Percentiles rank a stretch among this genome's conserved stretches.
Conservation (phyloP, 768 basidiomycete genomes). For the Suillus bovinus region DNA sequence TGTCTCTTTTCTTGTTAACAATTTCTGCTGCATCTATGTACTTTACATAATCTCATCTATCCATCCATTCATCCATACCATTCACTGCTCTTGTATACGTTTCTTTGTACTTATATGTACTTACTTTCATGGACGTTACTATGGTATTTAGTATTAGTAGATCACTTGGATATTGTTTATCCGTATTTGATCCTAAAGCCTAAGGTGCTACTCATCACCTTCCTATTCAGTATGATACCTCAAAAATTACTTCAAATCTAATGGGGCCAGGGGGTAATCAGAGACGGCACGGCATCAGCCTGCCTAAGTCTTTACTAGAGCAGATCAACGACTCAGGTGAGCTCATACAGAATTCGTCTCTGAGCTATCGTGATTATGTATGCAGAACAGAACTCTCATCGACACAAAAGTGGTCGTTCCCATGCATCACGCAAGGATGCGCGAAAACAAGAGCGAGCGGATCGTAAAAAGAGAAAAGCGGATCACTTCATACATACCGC, state of each 20-base stretch:
- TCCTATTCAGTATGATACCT: background rate
- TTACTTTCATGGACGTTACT: constrained; percentile 16
- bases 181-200: constrained; percentile 9
- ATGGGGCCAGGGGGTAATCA: constrained; percentile 17
- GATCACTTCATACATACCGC: constrained; percentile 44
- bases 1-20: background rate
- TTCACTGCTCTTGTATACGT: constrained; percentile 8
- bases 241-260: background rate
- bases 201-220: background rate
- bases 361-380: background rate
- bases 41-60: background rate
- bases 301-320: constrained; percentile 30
- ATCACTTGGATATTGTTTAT: constrained; percentile 9
- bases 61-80: constrained; percentile 2
- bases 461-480: constrained; percentile 63
- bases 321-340: constrained; percentile 23
- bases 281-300: constrained; percentile 22
- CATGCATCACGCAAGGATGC: constrained; percentile 56
- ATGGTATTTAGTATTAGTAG: background rate
- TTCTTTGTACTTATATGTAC: constrained; percentile 20
- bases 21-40: constrained; percentile 3
- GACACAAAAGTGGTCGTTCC: constrained; percentile 8
- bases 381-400: constrained; percentile 11
- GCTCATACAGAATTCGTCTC: background rate
- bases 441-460: constrained; percentile 60